These are phyloP conservation scores for Ascochyta fabae DNA, from an alignment of 2,329 filamentous ascomycete genomes.

Conservation along the genomic window DNA sequence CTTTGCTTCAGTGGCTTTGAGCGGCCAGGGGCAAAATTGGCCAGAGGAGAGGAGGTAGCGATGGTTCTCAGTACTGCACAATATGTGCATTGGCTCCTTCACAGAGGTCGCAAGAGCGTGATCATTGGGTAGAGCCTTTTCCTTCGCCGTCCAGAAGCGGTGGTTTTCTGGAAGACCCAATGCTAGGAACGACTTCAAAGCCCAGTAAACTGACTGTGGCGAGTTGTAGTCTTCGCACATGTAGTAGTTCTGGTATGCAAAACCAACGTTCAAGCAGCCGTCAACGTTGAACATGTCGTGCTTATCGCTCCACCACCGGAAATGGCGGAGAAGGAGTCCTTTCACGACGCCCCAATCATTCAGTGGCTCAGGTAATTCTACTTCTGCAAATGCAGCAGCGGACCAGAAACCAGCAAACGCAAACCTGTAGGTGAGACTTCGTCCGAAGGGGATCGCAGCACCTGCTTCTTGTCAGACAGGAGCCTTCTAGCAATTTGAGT, in stretches of 20 bases:
- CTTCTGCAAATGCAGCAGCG: conserved; percentile 52
- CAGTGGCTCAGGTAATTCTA: conserved; percentile 50
- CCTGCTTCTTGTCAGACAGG: conserved; percentile 41
- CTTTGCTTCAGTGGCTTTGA: conserved; percentile 46
- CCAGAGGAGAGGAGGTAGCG: conserved; percentile 42
- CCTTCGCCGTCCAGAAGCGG: conserved; percentile 55
- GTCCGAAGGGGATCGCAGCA: conserved; percentile 59
- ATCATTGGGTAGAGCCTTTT: conserved; percentile 45
- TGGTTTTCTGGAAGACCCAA: conserved; percentile 48
- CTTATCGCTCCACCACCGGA: conserved; percentile 57
- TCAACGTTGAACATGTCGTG: conserved; percentile 57
- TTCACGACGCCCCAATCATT: conserved; percentile 52
- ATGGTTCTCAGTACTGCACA: conserved; percentile 50
- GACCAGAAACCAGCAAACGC: conserved; percentile 59
- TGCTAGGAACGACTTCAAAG: conserved; percentile 58
- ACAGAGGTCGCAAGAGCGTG: neutral
- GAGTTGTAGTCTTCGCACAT: conserved; percentile 65
- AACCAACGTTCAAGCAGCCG: conserved; percentile 59
- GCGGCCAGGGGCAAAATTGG: conserved; percentile 46
- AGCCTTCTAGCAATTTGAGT: neutral
- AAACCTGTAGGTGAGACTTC: conserved; percentile 60
- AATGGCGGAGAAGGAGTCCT: conserved; percentile 58
- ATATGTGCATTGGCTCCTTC: conserved; percentile 52
- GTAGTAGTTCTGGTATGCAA: conserved; percentile 59
- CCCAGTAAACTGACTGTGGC: conserved; percentile 63